These are phyloP conservation scores for Trametes cingulata DNA, from an alignment of 768 basidiomycete species.

Conservation along the genomic window DNA sequence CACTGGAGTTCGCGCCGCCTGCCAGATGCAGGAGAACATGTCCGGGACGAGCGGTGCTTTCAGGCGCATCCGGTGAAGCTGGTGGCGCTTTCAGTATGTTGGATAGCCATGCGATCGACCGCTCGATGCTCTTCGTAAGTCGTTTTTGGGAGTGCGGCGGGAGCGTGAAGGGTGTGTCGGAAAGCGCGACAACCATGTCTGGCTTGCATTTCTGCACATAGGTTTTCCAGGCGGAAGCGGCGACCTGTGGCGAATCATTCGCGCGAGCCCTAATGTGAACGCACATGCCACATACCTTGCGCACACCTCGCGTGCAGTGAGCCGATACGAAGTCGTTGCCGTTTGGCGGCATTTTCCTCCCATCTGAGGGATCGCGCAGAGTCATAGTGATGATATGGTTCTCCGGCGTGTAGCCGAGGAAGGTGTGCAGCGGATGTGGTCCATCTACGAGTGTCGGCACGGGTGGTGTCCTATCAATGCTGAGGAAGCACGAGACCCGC, in stretches of 20 bases:
- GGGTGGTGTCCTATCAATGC: constrained; percentile 69
- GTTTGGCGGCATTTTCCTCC: constrained; percentile 71
- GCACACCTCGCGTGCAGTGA: constrained; percentile 65
- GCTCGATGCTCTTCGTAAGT: constrained; percentile 71
- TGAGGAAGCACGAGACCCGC: constrained; percentile 23
- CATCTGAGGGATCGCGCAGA: constrained; percentile 65
- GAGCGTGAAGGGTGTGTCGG: constrained; percentile 66
- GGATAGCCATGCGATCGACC: constrained; percentile 64
- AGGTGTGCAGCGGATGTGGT: constrained; percentile 57
- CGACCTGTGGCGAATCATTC: constrained; percentile 44
- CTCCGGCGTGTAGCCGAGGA: constrained; percentile 54
- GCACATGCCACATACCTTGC: constrained; percentile 50
- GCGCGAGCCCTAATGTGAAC: background rate
- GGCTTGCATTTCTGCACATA: constrained; percentile 58
- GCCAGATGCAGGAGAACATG: constrained; percentile 70
- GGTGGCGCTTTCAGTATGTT: constrained; percentile 45
- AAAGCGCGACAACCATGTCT: constrained; percentile 70
- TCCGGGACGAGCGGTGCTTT: constrained; percentile 24
- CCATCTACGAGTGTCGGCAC: constrained; percentile 61
- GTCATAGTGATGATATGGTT: constrained; percentile 59
- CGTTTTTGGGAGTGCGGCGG: constrained; percentile 78
- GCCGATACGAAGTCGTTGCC: constrained; percentile 57
- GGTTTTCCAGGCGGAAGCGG: constrained; percentile 53
- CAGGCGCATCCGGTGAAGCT: background rate
- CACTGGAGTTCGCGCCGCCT: constrained; percentile 55